Evolutionary conservation across 176 grass and related monocot species (phyloP).

Genomic region (Echinochloa phyllopogon): DNA sequence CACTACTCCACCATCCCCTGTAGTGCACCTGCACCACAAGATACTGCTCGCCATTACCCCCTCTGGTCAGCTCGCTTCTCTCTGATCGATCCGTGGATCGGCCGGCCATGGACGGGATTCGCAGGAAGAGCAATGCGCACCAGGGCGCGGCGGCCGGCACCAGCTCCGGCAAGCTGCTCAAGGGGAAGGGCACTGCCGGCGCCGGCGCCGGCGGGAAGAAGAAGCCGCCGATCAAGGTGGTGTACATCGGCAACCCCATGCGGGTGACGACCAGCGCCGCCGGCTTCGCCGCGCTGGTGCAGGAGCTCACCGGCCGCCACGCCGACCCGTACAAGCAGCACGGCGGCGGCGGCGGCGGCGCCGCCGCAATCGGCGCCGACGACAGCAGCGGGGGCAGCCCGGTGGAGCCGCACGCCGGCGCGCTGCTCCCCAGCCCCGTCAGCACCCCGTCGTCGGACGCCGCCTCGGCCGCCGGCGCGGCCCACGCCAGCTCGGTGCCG

Average conservation of each 20-base stretch:
- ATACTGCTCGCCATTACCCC: not conserved
- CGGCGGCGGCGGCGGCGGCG: not conserved
- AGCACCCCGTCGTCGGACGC: slow-evolving; percentile 42
- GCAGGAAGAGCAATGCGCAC: slow-evolving; percentile 41
- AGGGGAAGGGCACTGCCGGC: slow-evolving; percentile 18
- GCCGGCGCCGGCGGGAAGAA: slow-evolving; percentile 24
- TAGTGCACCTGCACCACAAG: not conserved
- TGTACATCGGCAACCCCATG: slow-evolving; percentile 87
- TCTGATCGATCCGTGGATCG: not conserved
- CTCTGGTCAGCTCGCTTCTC: not conserved
- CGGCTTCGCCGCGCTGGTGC: slow-evolving; percentile 75
- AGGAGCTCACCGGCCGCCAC: slow-evolving; percentile 84
- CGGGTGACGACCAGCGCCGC: slow-evolving; percentile 61
- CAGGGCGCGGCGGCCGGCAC: not conserved
- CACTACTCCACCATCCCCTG: not conserved
- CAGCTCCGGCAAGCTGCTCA: slow-evolving; percentile 9
- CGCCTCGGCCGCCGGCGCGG: slow-evolving; percentile 8
- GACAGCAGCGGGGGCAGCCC: slow-evolving; percentile 7
- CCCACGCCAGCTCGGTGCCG: not conserved
- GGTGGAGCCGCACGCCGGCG: slow-evolving; percentile 16
- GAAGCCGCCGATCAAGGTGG: slow-evolving; percentile 73
- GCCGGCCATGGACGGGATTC: slow-evolving; percentile 36
- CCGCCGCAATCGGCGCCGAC: not conserved
- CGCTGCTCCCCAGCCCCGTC: slow-evolving; percentile 24
- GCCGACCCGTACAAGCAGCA: slow-evolving; percentile 58